Evolutionary conservation across 805 yeast genomes (phyloP).

Genomic region (Myxozyma monticola): DNA sequence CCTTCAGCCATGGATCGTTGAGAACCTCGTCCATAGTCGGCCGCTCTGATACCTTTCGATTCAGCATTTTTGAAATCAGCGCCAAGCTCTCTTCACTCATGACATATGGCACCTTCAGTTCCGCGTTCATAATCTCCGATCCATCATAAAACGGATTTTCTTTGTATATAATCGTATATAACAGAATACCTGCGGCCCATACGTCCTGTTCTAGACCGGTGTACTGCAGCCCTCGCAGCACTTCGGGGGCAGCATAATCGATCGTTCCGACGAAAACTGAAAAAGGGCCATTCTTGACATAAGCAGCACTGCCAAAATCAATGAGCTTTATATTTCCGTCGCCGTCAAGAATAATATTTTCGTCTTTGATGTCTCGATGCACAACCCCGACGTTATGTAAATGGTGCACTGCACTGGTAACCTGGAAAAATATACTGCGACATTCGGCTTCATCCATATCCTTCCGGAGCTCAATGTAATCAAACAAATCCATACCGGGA

Average conservation of each 20-base stretch:
- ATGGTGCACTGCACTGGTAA: slow-evolving; percentile 75
- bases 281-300: slow-evolving; percentile 86
- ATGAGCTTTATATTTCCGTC: slow-evolving; percentile 75
- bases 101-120: slow-evolving; percentile 66
- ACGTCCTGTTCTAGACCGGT: slow-evolving; percentile 94
- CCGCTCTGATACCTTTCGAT: slow-evolving; percentile 63
- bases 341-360: slow-evolving; percentile 83
- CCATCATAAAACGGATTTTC: slow-evolving; percentile 96
- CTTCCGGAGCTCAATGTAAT: slow-evolving; percentile 80
- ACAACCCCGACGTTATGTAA: slow-evolving; percentile 83
- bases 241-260: slow-evolving; percentile 98
- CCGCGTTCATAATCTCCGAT: slow-evolving; percentile 93
- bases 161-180: slow-evolving; percentile 86
- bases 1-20: slow-evolving; percentile 68
- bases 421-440: slow-evolving; percentile 73
- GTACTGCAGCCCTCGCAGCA: slow-evolving; percentile 81
- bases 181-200: slow-evolving; percentile 92
- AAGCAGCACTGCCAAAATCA: slow-evolving; percentile 95
- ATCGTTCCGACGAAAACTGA: slow-evolving; percentile 97
- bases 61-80: slow-evolving; percentile 64
- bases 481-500: slow-evolving; percentile 91
- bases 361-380: slow-evolving; percentile 94
- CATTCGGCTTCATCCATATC: slow-evolving; percentile 80
- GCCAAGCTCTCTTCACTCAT: slow-evolving; percentile 59
- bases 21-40: slow-evolving; percentile 73